Evolutionary conservation across 192 early-diverging fungal genomes (phyloP).

Genomic region (Spinellus fusiger): DNA sequence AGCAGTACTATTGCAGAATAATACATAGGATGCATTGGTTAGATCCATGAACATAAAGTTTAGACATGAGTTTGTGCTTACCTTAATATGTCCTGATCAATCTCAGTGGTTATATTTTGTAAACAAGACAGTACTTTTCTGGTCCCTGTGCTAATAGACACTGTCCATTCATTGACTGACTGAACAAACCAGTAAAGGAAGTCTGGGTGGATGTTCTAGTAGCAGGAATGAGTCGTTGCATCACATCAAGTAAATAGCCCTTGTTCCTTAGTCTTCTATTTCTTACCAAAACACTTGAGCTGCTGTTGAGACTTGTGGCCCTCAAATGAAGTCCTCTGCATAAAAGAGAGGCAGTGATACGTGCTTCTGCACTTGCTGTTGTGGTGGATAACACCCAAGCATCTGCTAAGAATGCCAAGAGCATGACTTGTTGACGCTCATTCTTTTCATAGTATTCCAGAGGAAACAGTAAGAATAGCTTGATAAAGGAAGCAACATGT

Average conservation of each 20-base stretch:
- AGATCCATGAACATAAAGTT: too few relatives aligned
- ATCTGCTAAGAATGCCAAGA: constrained; percentile 26
- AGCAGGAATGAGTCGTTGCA: neutral
- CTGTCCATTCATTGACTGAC: neutral
- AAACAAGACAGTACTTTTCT: neutral
- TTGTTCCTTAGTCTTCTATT: neutral
- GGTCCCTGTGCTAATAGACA: neutral
- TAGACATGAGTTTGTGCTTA: too few relatives aligned
- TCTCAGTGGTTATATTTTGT: neutral
- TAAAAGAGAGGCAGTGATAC: constrained; percentile 22
- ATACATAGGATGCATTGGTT: neutral
- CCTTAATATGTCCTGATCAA: neutral
- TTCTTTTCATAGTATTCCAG: constrained; percentile 43
- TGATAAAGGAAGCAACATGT: constrained; percentile 19
- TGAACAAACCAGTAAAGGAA: constrained; percentile 20
- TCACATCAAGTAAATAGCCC: neutral
- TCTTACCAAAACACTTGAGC: constrained; percentile 39
- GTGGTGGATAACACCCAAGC: constrained; percentile 16
- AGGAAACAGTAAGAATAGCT: constrained; percentile 40
- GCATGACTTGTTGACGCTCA: constrained; percentile 34
- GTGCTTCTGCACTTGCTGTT: constrained; percentile 9
- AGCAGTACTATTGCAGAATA: neutral
- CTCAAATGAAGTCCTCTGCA: constrained; percentile 32
- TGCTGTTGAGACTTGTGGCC: constrained; percentile 27
- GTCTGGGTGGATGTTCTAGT: constrained; percentile 4